Base-by-base conservation (phyloP, 192 early-diverging fungal genomes). In the Backusella tarrabulga region DNA sequence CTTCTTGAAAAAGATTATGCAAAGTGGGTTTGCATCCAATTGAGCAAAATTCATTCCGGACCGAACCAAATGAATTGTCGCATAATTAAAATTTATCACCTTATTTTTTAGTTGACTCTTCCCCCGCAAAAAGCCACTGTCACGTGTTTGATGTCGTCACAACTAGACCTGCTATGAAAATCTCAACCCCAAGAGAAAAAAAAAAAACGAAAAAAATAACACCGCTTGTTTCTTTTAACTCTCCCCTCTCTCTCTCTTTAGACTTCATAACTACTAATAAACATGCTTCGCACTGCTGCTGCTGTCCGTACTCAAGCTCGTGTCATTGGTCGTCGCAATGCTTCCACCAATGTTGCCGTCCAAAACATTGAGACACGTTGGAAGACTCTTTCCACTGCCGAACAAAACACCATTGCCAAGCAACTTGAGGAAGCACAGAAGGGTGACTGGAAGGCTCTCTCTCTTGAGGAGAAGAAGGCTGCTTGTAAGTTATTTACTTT, bases 401-500 rank as follows among this genome's bases (percentile, higher is more conserved):
- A 97, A 85, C 94, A 97, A 88, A 86, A 85, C 73, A 91, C 93
- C 71, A 90, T 97, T 71, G 84, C 93, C 73, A 94, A 92, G 79
- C 81, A 87, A 46, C 89, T 99, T 34, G 88, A 88, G 76, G 93
- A 93, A 83, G 88, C 87, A 76, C 95, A 98, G 90, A 97, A 96
- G 89, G 93, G 89, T 63, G 96, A 99, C 89, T 99, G 98, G 98
- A 94, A 94, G 87, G 88, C 90, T 77, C 84, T 99, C 77, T 85
- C 96, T 67, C 76, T 93, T 80, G 97, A 98, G 70, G 91, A 99
- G 87, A 99, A 99, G 93, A 92, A 94, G 81, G 95, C 98, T 79
- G 92, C 80, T 17, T 82, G 94, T 95, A 86, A 71, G 85, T 79
- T 66, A 0, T n/a, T 36, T 15, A 35, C 1, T 46, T 17, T 36